Conservation (phyloP, 306 rosid genomes). For the Abrus precatorius region DNA sequence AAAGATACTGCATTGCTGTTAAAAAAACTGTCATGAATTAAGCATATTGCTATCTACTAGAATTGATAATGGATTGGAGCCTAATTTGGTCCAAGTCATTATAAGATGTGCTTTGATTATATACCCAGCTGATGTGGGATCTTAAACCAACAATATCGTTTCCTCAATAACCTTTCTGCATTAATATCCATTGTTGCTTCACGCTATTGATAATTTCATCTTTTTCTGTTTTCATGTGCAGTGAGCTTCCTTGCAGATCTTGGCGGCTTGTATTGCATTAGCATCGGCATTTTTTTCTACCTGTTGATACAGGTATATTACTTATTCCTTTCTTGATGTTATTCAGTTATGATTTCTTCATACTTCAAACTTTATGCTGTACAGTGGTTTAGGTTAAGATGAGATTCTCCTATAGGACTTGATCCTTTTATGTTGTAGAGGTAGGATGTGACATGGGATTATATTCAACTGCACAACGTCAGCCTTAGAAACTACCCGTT, state of each 20-base stretch:
- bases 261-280: slow-evolving; percentile 96
- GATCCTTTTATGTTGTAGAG: neutral
- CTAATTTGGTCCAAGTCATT: neutral
- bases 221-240: slow-evolving; percentile 54
- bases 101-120: neutral
- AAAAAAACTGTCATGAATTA: slow-evolving; percentile 2
- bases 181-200: slow-evolving; percentile 29
- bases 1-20: slow-evolving; percentile 27
- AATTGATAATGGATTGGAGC: slow-evolving; percentile 13
- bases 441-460: neutral
- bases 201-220: slow-evolving; percentile 34
- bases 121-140: neutral
- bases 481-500: slow-evolving; percentile 27
- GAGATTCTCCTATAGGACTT: slow-evolving; percentile 13
- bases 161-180: slow-evolving; percentile 2
- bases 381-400: slow-evolving; percentile 21
- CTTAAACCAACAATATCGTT: neutral
- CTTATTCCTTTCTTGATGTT: slow-evolving; percentile 37
- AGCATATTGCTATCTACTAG: slow-evolving; percentile 23
- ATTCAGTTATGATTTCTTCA: slow-evolving; percentile 5
- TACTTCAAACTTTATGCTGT: slow-evolving; percentile 3
- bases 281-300: slow-evolving; percentile 86
- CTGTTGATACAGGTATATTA: slow-evolving; percentile 80
- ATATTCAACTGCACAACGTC: slow-evolving; percentile 1
- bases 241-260: slow-evolving; percentile 99